Conservation (phyloP, 805 yeast species). For the Tetrapisispora phaffii region DNA sequence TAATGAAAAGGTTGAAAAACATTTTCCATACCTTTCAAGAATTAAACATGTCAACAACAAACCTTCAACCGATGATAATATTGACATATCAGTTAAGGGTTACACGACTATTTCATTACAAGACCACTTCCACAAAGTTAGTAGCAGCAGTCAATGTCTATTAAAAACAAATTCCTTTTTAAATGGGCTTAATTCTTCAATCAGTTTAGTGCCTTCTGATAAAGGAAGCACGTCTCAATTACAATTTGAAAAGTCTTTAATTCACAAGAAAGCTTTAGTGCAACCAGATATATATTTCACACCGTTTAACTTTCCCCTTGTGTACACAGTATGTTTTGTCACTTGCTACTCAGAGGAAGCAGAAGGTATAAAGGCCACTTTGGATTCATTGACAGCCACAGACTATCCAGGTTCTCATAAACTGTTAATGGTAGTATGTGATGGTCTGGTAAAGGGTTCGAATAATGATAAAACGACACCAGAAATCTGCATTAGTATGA, state of each 20-base stretch:
- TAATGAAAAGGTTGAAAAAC: not conserved
- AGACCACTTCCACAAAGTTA: slow-evolving; percentile 11
- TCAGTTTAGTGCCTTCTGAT: not conserved
- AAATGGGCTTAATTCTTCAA: not conserved
- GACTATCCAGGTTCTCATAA: slow-evolving; percentile 94
- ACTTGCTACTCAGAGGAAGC: slow-evolving; percentile 94
- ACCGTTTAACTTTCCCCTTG: slow-evolving; percentile 75
- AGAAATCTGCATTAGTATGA: slow-evolving; percentile 77
- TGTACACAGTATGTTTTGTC: slow-evolving; percentile 64
- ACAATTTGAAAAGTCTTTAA: slow-evolving; percentile 30
- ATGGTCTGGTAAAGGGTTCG: slow-evolving; percentile 89
- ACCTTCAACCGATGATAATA: not conserved
- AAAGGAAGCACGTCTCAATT: not conserved
- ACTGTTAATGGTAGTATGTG: slow-evolving; percentile 75
- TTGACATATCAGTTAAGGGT: slow-evolving; percentile 25
- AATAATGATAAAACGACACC: slow-evolving; percentile 86
- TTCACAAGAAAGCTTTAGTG: slow-evolving; percentile 71
- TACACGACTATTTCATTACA: slow-evolving; percentile 43
- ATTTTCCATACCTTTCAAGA: not conserved
- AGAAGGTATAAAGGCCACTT: slow-evolving; percentile 72
- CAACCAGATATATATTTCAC: slow-evolving; percentile 86
- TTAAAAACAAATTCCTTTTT: not conserved
- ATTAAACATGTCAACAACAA: not conserved
- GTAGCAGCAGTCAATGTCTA: not conserved
- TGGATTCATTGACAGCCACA: slow-evolving; percentile 87